A percentile compares a stretch with the other conserved stretches of the same genome.
Conservation (phyloP, 805 yeast genomes). For the Candida broadrunensis region DNA sequence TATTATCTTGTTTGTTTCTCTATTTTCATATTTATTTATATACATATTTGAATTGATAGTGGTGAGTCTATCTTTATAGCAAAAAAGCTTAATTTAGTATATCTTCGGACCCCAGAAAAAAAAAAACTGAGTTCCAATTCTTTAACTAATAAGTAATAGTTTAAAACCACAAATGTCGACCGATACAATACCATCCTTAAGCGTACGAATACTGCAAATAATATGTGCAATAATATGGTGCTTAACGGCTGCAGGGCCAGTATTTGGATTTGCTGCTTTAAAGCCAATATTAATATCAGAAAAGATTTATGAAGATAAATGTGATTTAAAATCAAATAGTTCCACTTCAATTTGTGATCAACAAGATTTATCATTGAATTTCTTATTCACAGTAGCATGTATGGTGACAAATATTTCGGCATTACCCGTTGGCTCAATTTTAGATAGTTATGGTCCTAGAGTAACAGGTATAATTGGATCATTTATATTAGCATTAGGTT, state of each 20-base stretch:
- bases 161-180: too few species aligned
- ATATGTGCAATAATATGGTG: constrained; percentile 83
- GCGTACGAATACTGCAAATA: constrained; percentile 50
- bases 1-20: too few species aligned
- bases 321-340: constrained; percentile 29
- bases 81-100: too few species aligned
- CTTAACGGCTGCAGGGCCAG: constrained; percentile 85
- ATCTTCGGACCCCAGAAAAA: too few species aligned
- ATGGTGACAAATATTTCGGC: constrained; percentile 84
- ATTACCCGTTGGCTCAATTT: constrained; percentile 72
- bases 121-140: too few species aligned
- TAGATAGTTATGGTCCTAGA: constrained; percentile 80
- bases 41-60: too few species aligned
- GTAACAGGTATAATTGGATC: constrained; percentile 77
- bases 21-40: too few species aligned
- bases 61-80: too few species aligned
- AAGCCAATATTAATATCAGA: constrained; percentile 78
- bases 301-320: constrained; percentile 68
- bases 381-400: constrained; percentile 83
- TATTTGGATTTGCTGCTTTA: constrained; percentile 93
- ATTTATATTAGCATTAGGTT: constrained; percentile 52
- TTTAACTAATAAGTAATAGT: too few species aligned
- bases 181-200: constrained; percentile 9
- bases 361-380: constrained; percentile 82
- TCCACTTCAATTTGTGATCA: constrained; percentile 49